Evolutionary conservation across 805 yeast genomes (phyloP), one percentile per base, ranked within the genome.

Genomic region (Metschnikowia santaceciliae): DNA sequence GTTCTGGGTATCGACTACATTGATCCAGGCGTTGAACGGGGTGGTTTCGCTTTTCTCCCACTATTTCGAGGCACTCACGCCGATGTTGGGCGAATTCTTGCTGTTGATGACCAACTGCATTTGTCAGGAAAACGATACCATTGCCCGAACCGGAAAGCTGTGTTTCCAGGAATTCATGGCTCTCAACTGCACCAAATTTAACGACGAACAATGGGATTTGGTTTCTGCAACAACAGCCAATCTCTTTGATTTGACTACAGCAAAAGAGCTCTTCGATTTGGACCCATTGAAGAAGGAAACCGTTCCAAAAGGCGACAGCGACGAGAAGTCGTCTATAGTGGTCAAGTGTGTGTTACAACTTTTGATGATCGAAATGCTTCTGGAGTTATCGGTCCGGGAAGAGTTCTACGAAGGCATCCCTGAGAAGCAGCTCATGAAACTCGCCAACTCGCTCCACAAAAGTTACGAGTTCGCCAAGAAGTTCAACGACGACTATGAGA

Each of bases 71-170:
- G 78, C 84, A 2, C 79, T 94, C 62, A 84, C 84, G 58, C 76
- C 81, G 39, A 81, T 88, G 79, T 74, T 92, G 47, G 88, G 83
- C 53, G 94, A 89, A 1, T 90, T 87, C 65, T 75, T 95, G 67
- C 82, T 82, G 17, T 75, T 95, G 47, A 69, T 94, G 50, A 83
- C 84, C 1, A 84, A 92, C 5, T 94, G 99, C 69, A 89, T 94
- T 46, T 90, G 96, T 60, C 99, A 94, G 67, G 97, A 91, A 60
- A 92, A 94, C 65, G 99, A 94, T 62, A 91, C 98, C 0, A 90
- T 95, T 60, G 95, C 97, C 0, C 79, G 96, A 60, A 92, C 92
- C 57, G 99, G 99, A 33, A 80, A 95, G 61, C 82, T 92, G 7
- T 91, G 99, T 65, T 76, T 94, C 52, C 86, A 87, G 58, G 87